A percentile compares a stretch with the other conserved stretches of the same genome.
Conservation (phyloP, 305 asterid genomes). For the Andrographis paniculata region DNA sequence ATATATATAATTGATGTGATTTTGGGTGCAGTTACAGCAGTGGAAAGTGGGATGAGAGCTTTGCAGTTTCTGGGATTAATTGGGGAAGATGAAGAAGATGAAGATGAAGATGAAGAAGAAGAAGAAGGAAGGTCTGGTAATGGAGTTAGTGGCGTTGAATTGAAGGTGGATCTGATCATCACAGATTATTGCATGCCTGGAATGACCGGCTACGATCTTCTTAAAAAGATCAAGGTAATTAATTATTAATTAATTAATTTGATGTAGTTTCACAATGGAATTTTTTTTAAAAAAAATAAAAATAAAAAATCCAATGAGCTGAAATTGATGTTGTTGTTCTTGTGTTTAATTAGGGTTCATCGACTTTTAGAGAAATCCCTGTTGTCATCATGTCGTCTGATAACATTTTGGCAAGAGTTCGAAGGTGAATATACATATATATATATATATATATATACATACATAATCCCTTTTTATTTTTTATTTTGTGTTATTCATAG, state of each 20-base stretch:
- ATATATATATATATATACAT: too few species aligned
- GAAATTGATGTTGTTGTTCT: slow-evolving; percentile 11
- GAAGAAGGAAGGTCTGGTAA: too few species aligned
- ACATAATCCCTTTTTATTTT: neutral
- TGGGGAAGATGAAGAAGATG: too few species aligned
- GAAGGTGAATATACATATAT: too few species aligned
- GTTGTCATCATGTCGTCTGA: slow-evolving; percentile 98
- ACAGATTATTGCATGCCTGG: slow-evolving; percentile 97
- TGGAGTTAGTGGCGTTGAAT: too few species aligned
- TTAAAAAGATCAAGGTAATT: slow-evolving; percentile 72
- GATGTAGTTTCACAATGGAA: too few species aligned
- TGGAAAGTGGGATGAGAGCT: slow-evolving; percentile 92
- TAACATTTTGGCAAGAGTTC: slow-evolving; percentile 67
- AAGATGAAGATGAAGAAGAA: too few species aligned
- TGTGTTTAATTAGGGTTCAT: slow-evolving; percentile 74
- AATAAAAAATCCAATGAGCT: slow-evolving; percentile 7
- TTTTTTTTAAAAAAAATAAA: neutral
- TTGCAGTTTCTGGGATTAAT: slow-evolving; percentile 78
- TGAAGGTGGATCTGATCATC: slow-evolving; percentile 75
- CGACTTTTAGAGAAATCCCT: slow-evolving; percentile 75
- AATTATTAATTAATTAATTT: too few species aligned
- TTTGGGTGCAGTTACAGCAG: slow-evolving; percentile 62
- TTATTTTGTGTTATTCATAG: too few species aligned
- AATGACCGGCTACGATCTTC: slow-evolving; percentile 91
- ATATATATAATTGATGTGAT: too few species aligned